Conservation (phyloP, 495 filamentous ascomycete genomes). For the Penicillium waksmanii region DNA sequence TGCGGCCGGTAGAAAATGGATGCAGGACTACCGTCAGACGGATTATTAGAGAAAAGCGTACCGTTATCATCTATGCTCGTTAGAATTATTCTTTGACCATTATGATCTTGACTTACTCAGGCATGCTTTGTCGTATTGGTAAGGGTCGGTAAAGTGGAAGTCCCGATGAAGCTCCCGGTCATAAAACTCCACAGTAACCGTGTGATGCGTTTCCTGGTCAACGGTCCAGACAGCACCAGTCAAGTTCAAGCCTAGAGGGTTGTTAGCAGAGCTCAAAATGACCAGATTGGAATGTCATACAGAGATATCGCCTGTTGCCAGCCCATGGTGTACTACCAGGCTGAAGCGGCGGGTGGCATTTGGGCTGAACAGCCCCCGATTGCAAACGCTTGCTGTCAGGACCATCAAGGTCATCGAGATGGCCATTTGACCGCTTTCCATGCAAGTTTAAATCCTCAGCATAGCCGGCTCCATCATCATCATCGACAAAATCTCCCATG, state of each 20-base stretch:
- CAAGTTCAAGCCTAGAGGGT: slow-evolving; percentile 69
- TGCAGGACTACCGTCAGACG: slow-evolving; percentile 68
- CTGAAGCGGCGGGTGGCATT: slow-evolving; percentile 82
- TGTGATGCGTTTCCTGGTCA: slow-evolving; percentile 91
- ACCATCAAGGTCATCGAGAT: slow-evolving; percentile 52
- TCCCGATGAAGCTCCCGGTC: slow-evolving; percentile 88
- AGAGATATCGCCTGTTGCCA: slow-evolving; percentile 90
- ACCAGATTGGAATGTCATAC: slow-evolving; percentile 38
- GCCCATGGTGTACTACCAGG: slow-evolving; percentile 94
- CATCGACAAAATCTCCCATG: slow-evolving; percentile 83
- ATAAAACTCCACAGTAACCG: slow-evolving; percentile 96
- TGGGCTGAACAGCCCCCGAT: slow-evolving; percentile 61
- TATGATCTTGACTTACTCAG: slow-evolving; percentile 50
- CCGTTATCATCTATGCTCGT: slow-evolving; percentile 71
- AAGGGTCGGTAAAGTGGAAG: slow-evolving; percentile 95
- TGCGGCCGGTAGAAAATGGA: slow-evolving; percentile 96
- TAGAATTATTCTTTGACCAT: slow-evolving; percentile 13
- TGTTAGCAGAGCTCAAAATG: slow-evolving; percentile 27
- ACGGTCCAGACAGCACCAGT: slow-evolving; percentile 97
- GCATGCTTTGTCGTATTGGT: slow-evolving; percentile 95
- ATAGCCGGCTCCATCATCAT: slow-evolving; percentile 96
- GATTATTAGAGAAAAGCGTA: slow-evolving; percentile 81
- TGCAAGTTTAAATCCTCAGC: slow-evolving; percentile 63
- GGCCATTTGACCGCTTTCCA: slow-evolving; percentile 60
- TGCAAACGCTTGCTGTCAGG: slow-evolving; percentile 65